Evolutionary conservation across 768 basidiomycete genomes (phyloP), one percentile per base, ranked within the genome.

Genomic region (Lanmaoa rubissima): DNA sequence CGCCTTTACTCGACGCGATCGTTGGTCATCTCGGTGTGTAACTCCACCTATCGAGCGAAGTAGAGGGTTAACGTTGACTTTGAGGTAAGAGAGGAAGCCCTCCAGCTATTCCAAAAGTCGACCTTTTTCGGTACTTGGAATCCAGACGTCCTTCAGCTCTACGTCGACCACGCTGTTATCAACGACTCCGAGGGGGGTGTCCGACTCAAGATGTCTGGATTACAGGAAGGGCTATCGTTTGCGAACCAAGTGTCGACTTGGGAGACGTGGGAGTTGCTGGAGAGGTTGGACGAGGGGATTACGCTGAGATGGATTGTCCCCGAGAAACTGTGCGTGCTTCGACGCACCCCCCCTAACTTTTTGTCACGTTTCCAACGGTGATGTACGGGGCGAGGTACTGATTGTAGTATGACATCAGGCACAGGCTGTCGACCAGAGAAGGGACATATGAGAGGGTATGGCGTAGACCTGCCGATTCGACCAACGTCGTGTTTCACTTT

Each of bases 61-160:
- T 13, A 10, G 9, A 26, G 17, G 12, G 31, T 9, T 56, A 21
- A 58, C 10, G 32, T 8, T 58, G 32, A 63, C 16, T 35, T 35
- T 21, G 4, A 7, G 24, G 24, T 13, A 88, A 28, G 90, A 42
- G 80, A 85, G 40, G 87, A 86, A 55, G 92, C 89, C 1, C 64
- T 78, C 6, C 65, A 61, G 10, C 61, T 70, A 8, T 81, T 92
- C 64, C 58, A 66, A 49, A 70, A 75, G 51, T 81, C 75, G 32
- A 79, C 85, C 0, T 93, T 92, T 78, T 94, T 93, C 69, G 61
- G 65, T 3, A 72, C 77, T 2, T 93, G 91, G 92, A 78, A 92
- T 65, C 82, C 83, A 0, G 79, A 76, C 0, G 83, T 82, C 5
- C 75, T 93, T 28, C 71, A 76, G 39, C 53, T 75, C 19, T 92